phyloP scores from a whole-genome alignment of 2,329 filamentous ascomycete species.

The Byssochlamys sp. region DNA sequence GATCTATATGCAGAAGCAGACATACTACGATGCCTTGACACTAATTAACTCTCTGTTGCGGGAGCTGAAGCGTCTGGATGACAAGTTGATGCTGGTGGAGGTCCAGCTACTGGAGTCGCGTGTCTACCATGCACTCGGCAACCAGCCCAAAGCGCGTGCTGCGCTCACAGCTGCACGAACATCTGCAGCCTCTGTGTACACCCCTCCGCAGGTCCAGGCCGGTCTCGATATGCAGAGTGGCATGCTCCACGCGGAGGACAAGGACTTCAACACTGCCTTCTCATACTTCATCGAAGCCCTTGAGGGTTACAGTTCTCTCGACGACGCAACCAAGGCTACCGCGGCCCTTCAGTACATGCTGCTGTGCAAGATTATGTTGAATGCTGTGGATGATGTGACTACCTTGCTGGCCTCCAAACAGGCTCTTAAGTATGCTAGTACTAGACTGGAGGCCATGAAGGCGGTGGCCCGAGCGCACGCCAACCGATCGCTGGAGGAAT shows the following conservation, averaged over 20 bases:
- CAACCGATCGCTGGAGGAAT: constrained; percentile 92
- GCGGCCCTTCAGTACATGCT: constrained; percentile 98
- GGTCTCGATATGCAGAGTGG: constrained; percentile 98
- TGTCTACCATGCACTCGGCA: constrained; percentile 94
- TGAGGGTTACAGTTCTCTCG: constrained; percentile 89
- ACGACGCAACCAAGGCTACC: constrained; percentile 82
- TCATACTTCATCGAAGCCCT: constrained; percentile 99
- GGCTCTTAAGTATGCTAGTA: constrained; percentile 88
- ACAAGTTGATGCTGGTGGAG: constrained; percentile 95
- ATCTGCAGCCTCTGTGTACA: constrained; percentile 93
- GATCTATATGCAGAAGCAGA: constrained; percentile 93
- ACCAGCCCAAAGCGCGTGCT: constrained; percentile 89
- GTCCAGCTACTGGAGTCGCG: constrained; percentile 94
- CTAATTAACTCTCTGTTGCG: constrained; percentile 93
- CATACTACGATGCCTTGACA: constrained; percentile 91
- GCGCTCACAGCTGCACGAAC: constrained; percentile 90
- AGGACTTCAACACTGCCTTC: constrained; percentile 97
- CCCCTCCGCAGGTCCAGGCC: constrained; percentile 85
- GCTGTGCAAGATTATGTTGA: constrained; percentile 99
- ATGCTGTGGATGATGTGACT: constrained; percentile 91
- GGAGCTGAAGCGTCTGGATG: constrained; percentile 94
- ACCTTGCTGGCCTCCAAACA: constrained; percentile 91
- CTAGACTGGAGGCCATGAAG: constrained; percentile 97
- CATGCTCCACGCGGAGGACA: constrained; percentile 96
- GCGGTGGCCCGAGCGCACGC: constrained; percentile 90